Evolutionary conservation across 2,329 filamentous ascomycete genomes (phyloP).

Genomic region (Diplodia mutila): DNA sequence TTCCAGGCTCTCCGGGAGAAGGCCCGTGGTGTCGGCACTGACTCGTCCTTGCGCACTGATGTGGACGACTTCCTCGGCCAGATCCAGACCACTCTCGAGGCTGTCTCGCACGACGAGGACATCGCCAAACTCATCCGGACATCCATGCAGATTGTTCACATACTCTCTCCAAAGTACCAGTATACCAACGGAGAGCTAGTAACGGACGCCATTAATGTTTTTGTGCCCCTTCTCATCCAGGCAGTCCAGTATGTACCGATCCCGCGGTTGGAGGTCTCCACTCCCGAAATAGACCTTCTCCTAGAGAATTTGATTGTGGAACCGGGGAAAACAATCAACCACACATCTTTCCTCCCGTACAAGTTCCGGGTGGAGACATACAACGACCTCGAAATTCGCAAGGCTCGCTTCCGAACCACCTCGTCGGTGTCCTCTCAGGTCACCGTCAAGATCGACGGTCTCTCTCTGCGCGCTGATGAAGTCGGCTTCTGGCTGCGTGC

Average conservation of each 20-base stretch:
- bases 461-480: constrained; percentile 83
- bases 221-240: constrained; percentile 76
- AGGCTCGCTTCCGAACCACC: constrained; percentile 71
- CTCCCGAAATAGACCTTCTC: constrained; percentile 80
- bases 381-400: constrained; percentile 85
- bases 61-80: constrained; percentile 73
- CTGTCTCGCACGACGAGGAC: constrained; percentile 72
- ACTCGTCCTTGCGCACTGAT: constrained; percentile 72
- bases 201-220: constrained; percentile 75
- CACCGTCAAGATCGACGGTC: constrained; percentile 77
- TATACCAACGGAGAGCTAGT: constrained; percentile 73
- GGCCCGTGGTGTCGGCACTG: constrained; percentile 61
- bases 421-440: constrained; percentile 72
- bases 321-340: constrained; percentile 80
- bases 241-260: constrained; percentile 87
- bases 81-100: constrained; percentile 67
- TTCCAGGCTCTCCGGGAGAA: constrained; percentile 63
- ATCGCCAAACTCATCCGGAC: constrained; percentile 71
- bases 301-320: constrained; percentile 91
- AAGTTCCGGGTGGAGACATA: constrained; percentile 78
- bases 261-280: constrained; percentile 83
- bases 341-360: constrained; percentile 87
- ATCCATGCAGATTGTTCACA: constrained; percentile 66
- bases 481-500: constrained; percentile 87
- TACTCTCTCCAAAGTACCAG: constrained; percentile 68